Evolutionary conservation across 257 asterid genomes (phyloP).

Genomic region (Solanum arcanum): DNA sequence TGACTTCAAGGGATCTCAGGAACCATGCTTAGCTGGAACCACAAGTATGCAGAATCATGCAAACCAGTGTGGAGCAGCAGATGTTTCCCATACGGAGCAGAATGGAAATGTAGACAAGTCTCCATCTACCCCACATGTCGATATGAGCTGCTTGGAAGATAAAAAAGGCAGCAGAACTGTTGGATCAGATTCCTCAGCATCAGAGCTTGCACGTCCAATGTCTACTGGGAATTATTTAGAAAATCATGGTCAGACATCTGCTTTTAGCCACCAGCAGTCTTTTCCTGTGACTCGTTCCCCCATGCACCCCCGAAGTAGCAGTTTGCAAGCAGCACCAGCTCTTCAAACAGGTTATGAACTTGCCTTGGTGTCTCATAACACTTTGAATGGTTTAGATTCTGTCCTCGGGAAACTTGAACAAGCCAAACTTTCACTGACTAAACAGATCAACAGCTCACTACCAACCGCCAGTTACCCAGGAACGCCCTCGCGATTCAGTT

Average conservation of each 20-base stretch:
- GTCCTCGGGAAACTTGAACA: constrained; percentile 58
- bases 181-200: constrained; percentile 17
- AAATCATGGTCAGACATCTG: constrained; percentile 3
- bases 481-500: constrained; percentile 3
- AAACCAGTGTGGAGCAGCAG: constrained; percentile 6
- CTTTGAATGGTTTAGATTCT: constrained; percentile 26
- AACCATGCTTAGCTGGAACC: constrained; percentile 5
- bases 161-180: constrained; percentile 4
- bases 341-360: constrained; percentile 23
- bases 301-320: neutral
- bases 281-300: neutral
- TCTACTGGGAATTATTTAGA: constrained; percentile 18
- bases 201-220: constrained; percentile 26
- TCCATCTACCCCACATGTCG: constrained; percentile 2
- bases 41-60: constrained; percentile 5
- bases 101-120: constrained; percentile 7
- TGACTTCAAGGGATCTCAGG: constrained; percentile 34
- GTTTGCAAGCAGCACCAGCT: constrained; percentile 2
- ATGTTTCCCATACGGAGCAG: constrained; percentile 11
- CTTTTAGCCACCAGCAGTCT: neutral
- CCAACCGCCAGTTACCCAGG: constrained; percentile 3
- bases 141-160: constrained; percentile 5
- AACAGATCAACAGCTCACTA: constrained; percentile 21
- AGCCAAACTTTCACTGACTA: constrained; percentile 52
- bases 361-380: constrained; percentile 36